A percentile compares a stretch with the other conserved stretches of the same genome.
These are phyloP conservation scores for Colletotrichum sp. DNA, from an alignment of 2,329 filamentous ascomycete species.

Conservation along the genomic window DNA sequence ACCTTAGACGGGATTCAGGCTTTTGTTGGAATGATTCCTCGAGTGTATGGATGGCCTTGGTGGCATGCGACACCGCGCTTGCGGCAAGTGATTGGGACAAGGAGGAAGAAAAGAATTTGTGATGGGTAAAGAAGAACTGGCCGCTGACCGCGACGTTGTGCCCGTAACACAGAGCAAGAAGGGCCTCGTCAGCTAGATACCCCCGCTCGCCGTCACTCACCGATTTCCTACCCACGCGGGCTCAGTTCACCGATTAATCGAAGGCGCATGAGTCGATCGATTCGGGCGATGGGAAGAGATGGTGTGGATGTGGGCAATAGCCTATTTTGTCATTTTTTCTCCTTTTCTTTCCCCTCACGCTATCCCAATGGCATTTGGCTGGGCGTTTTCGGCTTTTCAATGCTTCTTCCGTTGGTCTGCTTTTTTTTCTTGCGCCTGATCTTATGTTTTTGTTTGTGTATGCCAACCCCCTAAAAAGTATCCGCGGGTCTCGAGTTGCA, in stretches of 20 bases:
- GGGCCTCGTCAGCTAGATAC: constrained; percentile 39
- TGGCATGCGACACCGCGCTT: background rate
- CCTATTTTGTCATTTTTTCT: background rate
- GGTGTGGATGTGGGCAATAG: background rate
- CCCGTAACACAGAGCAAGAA: constrained; percentile 40
- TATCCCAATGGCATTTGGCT: constrained; percentile 19
- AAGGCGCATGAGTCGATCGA: background rate
- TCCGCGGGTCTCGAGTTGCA: background rate
- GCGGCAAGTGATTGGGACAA: background rate
- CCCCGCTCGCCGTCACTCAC: background rate
- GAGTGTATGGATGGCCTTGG: background rate
- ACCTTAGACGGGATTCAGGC: background rate
- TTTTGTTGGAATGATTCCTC: background rate
- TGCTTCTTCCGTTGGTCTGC: background rate
- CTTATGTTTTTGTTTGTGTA: background rate
- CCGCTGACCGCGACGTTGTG: constrained; percentile 12
- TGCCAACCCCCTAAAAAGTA: background rate
- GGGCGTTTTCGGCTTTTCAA: constrained; percentile 22
- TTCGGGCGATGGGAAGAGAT: background rate
- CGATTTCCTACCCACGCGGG: background rate
- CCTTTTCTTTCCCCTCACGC: background rate
- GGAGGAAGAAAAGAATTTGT: background rate
- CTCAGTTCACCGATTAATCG: background rate
- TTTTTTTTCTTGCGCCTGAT: background rate
- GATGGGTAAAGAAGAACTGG: background rate